These are phyloP conservation scores for Lyophyllum decastes DNA, from an alignment of 768 basidiomycete genomes.

Conservation along the genomic window DNA sequence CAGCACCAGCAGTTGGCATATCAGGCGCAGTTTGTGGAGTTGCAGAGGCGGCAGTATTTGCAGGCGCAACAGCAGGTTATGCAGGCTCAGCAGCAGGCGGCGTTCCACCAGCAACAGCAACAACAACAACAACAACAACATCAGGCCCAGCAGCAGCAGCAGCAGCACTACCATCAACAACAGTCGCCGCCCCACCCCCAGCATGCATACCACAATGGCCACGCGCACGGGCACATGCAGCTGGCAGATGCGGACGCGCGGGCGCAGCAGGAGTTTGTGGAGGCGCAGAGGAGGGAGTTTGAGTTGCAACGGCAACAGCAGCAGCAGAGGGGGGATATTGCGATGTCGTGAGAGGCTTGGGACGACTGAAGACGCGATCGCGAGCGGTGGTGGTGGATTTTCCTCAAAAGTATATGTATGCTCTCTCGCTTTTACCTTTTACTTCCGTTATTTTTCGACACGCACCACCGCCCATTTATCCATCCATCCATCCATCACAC, in stretches of 20 bases:
- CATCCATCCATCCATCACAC: too few relatives aligned
- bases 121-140: conserved; percentile 18
- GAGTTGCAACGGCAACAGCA: conserved; percentile 15
- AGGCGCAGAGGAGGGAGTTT: conserved; percentile 20
- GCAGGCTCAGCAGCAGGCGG: conserved; percentile 20
- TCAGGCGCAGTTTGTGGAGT: conserved; percentile 23
- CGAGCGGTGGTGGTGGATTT: too few relatives aligned
- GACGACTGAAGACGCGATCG: too few relatives aligned
- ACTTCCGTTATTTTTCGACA: not conserved
- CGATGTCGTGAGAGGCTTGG: not conserved
- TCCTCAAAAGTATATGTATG: not conserved
- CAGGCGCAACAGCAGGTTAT: conserved; percentile 23
- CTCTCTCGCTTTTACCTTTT: not conserved
- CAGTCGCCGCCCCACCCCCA: not conserved
- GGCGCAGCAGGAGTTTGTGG: conserved; percentile 23
- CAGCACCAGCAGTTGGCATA: conserved; percentile 19
- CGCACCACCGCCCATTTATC: too few relatives aligned
- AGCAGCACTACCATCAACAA: not conserved
- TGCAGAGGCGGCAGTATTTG: conserved; percentile 30
- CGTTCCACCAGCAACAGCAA: conserved; percentile 16
- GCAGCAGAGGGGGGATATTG: conserved; percentile 5
- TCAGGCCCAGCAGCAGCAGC: conserved; percentile 11
- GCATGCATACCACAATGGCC: not conserved
- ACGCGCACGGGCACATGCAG: not conserved
- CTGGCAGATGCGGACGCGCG: conserved; percentile 14